phyloP scores from a whole-genome alignment of 108 stramenopile genomes.

The Mayamaea pseudoterrestris region DNA sequence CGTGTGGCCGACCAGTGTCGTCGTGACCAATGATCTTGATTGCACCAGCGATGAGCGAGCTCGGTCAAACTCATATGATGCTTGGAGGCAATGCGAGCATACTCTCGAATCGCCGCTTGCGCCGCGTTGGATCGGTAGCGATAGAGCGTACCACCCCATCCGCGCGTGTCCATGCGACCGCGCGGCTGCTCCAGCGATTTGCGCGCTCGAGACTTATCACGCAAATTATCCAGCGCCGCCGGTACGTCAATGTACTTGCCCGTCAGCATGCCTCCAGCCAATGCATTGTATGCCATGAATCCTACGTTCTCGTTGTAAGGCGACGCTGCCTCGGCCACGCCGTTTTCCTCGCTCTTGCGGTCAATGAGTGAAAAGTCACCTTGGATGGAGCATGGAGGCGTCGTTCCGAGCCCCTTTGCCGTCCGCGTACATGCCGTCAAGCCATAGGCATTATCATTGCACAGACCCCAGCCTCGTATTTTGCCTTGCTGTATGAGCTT shows the following conservation, averaged over 20 bases:
- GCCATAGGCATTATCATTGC: slow-evolving; percentile 88
- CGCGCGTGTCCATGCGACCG: slow-evolving; percentile 74
- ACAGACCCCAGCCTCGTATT: slow-evolving; percentile 82
- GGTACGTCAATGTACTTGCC: slow-evolving; percentile 75
- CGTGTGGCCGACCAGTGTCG: slow-evolving; percentile 81
- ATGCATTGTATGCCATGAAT: slow-evolving; percentile 82
- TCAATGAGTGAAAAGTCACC: slow-evolving; percentile 77
- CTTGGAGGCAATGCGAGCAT: slow-evolving; percentile 56
- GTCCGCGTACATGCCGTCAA: slow-evolving; percentile 70
- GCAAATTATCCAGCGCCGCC: slow-evolving; percentile 52
- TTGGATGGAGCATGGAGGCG: slow-evolving; percentile 74
- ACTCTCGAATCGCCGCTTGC: slow-evolving; percentile 60
- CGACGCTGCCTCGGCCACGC: slow-evolving; percentile 81
- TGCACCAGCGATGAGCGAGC: slow-evolving; percentile 68
- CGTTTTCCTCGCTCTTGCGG: slow-evolving; percentile 83
- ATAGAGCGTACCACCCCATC: slow-evolving; percentile 78
- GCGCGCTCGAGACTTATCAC: slow-evolving; percentile 33
- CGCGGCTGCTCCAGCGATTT: slow-evolving; percentile 40
- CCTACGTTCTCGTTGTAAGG: slow-evolving; percentile 83
- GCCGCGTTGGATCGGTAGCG: slow-evolving; percentile 76
- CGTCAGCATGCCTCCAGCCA: slow-evolving; percentile 85
- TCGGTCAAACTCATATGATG: slow-evolving; percentile 69
- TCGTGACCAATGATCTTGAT: slow-evolving; percentile 64
- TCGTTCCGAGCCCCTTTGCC: slow-evolving; percentile 62
- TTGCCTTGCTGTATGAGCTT: slow-evolving; percentile 69